Conservation (phyloP, 805 yeast genomes). For the Cyberlindnera galapagoensis region DNA sequence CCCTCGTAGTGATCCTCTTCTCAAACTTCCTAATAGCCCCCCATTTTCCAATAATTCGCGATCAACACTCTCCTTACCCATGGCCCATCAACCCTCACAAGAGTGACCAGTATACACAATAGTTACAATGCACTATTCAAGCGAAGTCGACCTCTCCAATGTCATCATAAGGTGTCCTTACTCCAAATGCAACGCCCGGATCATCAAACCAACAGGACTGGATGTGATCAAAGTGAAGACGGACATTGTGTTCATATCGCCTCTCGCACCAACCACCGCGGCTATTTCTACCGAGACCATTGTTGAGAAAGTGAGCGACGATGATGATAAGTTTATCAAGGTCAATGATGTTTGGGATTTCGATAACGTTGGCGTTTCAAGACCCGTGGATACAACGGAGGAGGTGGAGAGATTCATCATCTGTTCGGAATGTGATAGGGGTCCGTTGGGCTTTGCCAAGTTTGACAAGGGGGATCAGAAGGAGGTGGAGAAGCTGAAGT, state of each 20-base stretch:
- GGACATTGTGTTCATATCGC: constrained; percentile 6
- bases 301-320: no score
- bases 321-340: constrained; percentile 29
- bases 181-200: constrained; percentile 21
- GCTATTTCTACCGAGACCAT: no score
- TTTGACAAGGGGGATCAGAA: constrained; percentile 18
- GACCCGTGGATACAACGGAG: constrained; percentile 13
- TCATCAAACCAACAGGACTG: constrained; percentile 11
- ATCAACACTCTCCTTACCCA: no score
- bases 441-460: constrained; percentile 70
- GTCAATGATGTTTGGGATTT: constrained; percentile 69
- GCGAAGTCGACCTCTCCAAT: constrained; percentile 1
- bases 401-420: constrained; percentile 48
- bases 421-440: constrained; percentile 74
- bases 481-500: constrained; percentile 34
- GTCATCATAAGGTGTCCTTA: constrained; percentile 20
- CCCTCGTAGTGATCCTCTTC: no score
- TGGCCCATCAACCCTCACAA: no score
- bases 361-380: constrained; percentile 73
- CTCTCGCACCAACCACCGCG: neutral
- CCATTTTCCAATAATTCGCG: no score
- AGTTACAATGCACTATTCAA: no score
- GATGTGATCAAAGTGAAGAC: constrained; percentile 1
- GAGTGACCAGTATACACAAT: no score
- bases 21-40: no score